Base-by-base conservation (phyloP, 768 basidiomycete genomes). In the Pleurotus djamor region DNA sequence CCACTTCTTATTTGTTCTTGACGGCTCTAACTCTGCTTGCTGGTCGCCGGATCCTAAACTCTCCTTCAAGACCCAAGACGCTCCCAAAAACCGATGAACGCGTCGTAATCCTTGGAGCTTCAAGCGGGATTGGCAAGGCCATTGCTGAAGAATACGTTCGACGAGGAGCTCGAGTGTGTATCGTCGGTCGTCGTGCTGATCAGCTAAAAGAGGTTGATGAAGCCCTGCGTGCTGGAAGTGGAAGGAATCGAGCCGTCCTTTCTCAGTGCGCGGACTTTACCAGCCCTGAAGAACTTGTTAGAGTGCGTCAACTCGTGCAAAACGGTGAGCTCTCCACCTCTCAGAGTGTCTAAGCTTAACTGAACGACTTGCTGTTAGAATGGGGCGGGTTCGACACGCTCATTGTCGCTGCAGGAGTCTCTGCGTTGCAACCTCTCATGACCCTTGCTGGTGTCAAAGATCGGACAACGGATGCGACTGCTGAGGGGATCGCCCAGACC, bases 301-400 rank as follows among this genome's bases (percentile, higher is more conserved):
- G 71, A 4, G 67, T 93, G 10, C 72, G 91, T 50, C 74, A 77
- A 8, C 64, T 68, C 0, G 59, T 96, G 28, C 76, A 82, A 47
- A 71, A 74, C 63, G 81, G 94, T 91, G 52, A 45, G 84, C 74
- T n/a, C 28, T 4, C 8, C 10, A 48, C 10, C 13, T 36, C 41
- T 17, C 33, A 34, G 36, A 21, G 54, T 34, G 58, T 57, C 43
- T 56, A 52, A 12, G 14, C 34, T 16, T 33, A 32, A 43, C 10
- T 38, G 50, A 50, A 34, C 35, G 28, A 50, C 35, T n/a, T 36
- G 13, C 59, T 47, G 48, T 17, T 48, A 96, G 94, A 78, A 63
- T 95, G 93, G 92, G 75, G 74, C 1, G 91, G 93, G 13, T 64
- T 96, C 1, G 94, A 96, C 70, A 96, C 94, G 0, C 68, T 96